Conservation (phyloP, 2,329 filamentous ascomycete genomes). For the Colletotrichum aenigma region DNA sequence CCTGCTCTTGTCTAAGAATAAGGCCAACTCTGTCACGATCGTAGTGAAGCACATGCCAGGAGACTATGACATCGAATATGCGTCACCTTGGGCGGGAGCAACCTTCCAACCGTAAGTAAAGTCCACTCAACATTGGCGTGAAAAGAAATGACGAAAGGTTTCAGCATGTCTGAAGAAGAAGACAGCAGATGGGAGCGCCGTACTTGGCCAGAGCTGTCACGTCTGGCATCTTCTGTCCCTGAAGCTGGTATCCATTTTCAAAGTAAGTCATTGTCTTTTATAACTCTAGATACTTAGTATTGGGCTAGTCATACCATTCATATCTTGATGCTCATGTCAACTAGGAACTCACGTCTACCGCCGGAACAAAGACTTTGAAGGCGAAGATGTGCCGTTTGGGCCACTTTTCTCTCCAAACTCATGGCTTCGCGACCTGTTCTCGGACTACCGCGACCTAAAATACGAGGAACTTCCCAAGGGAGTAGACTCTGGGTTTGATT, state of each 20-base stretch:
- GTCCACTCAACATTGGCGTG: background rate
- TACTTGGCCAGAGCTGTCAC: constrained; percentile 62
- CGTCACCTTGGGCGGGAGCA: constrained; percentile 81
- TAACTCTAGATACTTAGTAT: background rate
- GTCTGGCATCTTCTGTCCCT: constrained; percentile 63
- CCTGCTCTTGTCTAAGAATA: constrained; percentile 49
- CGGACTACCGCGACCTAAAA: constrained; percentile 70
- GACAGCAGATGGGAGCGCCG: constrained; percentile 56
- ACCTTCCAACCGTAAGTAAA: constrained; percentile 69
- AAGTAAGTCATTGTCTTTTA: constrained; percentile 36
- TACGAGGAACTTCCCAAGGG: constrained; percentile 63
- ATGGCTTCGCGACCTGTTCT: constrained; percentile 76
- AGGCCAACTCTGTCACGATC: constrained; percentile 43
- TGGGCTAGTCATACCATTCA: constrained; percentile 25
- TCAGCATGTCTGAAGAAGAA: constrained; percentile 36
- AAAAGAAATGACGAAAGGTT: background rate
- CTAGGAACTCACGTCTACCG: constrained; percentile 47
- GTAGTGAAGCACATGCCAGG: constrained; percentile 81
- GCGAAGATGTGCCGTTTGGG: constrained; percentile 68
- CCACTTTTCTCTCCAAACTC: constrained; percentile 69
- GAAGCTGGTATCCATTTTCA: constrained; percentile 79
- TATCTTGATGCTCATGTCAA: constrained; percentile 32
- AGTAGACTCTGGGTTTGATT: constrained; percentile 60
- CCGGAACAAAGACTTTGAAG: constrained; percentile 61
- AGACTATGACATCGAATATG: constrained; percentile 84